Evolutionary conservation across 139 green algal species (phyloP), one percentile per base, ranked within the genome.

Genomic region (Haematococcus lacustris): DNA sequence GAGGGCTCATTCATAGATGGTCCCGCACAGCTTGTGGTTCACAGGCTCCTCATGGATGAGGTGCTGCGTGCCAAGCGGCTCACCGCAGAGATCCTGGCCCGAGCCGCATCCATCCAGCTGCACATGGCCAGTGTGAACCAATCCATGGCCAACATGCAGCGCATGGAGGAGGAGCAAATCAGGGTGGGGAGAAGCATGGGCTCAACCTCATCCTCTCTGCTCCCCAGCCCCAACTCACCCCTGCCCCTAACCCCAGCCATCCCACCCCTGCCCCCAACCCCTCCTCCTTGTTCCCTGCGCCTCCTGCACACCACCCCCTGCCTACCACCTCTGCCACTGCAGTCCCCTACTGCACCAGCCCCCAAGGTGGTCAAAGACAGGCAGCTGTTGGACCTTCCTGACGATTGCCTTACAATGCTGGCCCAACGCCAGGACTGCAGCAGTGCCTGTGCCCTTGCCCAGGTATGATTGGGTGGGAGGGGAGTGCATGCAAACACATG

Each of bases 111-210:
- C 43, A 79, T 79, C 39, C 59, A 75, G 61, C 59, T 34, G 0
- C 39, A 64, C 47, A 79, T 79, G 74, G 7, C 28, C 1, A 34
- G 60, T 61, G 74, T 79, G 6, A 74, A 74, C 34, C 34, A 73
- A 21, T 66, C 60, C 43, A 79, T 79, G 68, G 74, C 74, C 34
- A 74, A 66, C 74, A 79, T 79, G 43, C 60, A 68, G 7, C 43
- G 71, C 7, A 73, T 78, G 21, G 67, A 75, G 67, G 28, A 75
- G 41, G 37, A 78, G 66, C n/a, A n/a, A n/a, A n/a, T n/a, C 17
- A 32, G 53, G 53, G 23, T 7, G 17, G 23, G 26, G 26, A 64
- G 43, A 53, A 53, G 43, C 43, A 53, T 9, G 43, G 9, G 43
- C 9, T 28, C 9, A 53, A 28, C 9, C 43, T 53, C 43, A 28